Evolutionary conservation across 2,329 filamentous ascomycete species (phyloP), one percentile per base, ranked within the genome.

Genomic region (Talaromyces marneffei): DNA sequence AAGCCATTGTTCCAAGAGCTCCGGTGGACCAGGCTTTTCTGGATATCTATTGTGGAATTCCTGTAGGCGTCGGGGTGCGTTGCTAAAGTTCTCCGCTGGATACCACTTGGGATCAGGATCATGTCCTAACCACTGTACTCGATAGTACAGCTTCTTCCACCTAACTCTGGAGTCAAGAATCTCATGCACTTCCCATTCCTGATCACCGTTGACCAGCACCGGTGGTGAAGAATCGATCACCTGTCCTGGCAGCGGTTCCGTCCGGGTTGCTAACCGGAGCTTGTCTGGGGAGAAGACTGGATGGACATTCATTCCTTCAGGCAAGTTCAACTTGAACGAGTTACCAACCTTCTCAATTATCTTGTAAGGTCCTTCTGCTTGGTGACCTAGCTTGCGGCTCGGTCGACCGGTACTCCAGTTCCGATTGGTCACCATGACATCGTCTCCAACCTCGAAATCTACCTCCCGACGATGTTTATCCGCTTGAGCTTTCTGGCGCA

Each of bases 361-460:
- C 2, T 2, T 40, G 20, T 14, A 39, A 2, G 48, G 63, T 18
- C 60, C 57, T 1, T 23, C 46, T 3, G 12, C 18, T 31, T 62
- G 50, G 5, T 44, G 12, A 37, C 1, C 39, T 0, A 60, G 50
- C 57, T 62, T 62, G 9, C 29, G 3, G 23, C 48, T 59, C 2
- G 48, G 58, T 18, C 12, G 35, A 6, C 29, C 44, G 44, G 39
- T 55, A 2, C 52, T 46, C 27, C 33, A 54, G 4, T 31, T 18
- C 46, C 50, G 27, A 23, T 23, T 40, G 3, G 20, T 27, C 3
- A 64, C 44, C 18, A n/a, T 25, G 20, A 58, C 27, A 23, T 18
- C 42, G n/a, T 59, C 57, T 29, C 48, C 52, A 16, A 62, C 18
- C n/a, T 29, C 14, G n/a, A 62, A 62, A 29, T 64, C 44, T 2